A percentile compares a stretch with the other conserved stretches of the same genome.
phyloP scores from a whole-genome alignment of 2,329 filamentous ascomycete species.

The Aquanectria penicillioides region DNA sequence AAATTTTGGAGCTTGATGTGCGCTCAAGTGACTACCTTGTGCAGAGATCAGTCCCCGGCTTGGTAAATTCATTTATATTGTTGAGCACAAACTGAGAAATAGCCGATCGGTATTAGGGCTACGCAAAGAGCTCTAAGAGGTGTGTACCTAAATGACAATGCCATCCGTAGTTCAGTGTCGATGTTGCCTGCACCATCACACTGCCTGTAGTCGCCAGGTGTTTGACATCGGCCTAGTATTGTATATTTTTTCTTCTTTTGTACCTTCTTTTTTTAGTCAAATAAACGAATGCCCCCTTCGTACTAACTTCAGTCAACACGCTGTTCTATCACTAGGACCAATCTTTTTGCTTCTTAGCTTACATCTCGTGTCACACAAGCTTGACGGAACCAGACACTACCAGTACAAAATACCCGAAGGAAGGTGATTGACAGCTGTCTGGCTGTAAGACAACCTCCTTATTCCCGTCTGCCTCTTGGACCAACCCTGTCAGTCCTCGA shows the following conservation, averaged over 20 bases:
- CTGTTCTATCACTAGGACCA: background rate
- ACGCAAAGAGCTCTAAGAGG: too few species aligned
- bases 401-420: conserved; percentile 25
- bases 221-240: background rate
- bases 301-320: background rate
- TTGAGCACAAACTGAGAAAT: too few species aligned
- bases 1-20: too few species aligned
- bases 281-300: background rate
- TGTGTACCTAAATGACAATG: too few species aligned
- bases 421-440: conserved; percentile 29
- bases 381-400: conserved; percentile 27
- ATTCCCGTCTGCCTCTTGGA: conserved; percentile 24
- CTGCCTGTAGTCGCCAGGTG: background rate
- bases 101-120: too few species aligned
- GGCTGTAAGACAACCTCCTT: conserved; percentile 23
- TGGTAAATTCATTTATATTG: too few species aligned
- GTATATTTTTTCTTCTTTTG: too few species aligned
- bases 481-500: conserved; percentile 39
- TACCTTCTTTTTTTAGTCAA: too few species aligned
- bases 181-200: too few species aligned
- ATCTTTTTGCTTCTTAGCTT: conserved; percentile 21
- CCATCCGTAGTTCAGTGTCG: too few species aligned
- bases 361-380: conserved; percentile 30
- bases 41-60: too few species aligned
- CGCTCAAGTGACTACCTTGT: too few species aligned